Evolutionary conservation across 2,329 filamentous ascomycete genomes (phyloP).

Genomic region (Fusarium musae): DNA sequence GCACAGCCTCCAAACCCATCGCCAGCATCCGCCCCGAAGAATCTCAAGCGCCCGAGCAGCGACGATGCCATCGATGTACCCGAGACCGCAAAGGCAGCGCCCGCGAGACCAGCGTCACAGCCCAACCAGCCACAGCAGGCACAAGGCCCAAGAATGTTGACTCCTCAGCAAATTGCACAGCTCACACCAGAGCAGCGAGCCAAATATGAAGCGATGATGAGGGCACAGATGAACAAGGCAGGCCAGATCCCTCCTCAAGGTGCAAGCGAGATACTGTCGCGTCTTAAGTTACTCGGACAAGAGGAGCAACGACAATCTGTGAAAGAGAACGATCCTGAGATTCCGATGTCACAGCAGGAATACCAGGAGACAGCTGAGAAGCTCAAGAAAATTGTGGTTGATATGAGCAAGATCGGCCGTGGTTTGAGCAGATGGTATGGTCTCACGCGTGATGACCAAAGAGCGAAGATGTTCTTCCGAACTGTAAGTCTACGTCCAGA

Average conservation of each 20-base stretch:
- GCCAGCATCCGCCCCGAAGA: slow-evolving; percentile 55
- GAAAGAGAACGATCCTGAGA: slow-evolving; percentile 57
- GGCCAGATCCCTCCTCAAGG: slow-evolving; percentile 29
- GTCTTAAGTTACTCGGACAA: slow-evolving; percentile 50
- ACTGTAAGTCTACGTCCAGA: slow-evolving; percentile 54
- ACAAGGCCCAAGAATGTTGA: slow-evolving; percentile 40
- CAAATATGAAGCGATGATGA: slow-evolving; percentile 55
- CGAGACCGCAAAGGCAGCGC: slow-evolving; percentile 33
- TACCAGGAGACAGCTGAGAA: slow-evolving; percentile 57
- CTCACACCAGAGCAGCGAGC: slow-evolving; percentile 58
- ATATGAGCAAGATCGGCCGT: slow-evolving; percentile 59
- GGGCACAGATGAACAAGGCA: slow-evolving; percentile 45
- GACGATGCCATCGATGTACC: slow-evolving; percentile 56
- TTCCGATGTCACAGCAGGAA: slow-evolving; percentile 59
- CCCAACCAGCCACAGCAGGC: slow-evolving; percentile 34
- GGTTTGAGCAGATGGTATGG: slow-evolving; percentile 60
- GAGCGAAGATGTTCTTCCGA: slow-evolving; percentile 64
- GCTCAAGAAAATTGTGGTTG: slow-evolving; percentile 53
- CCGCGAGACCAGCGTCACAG: slow-evolving; percentile 42
- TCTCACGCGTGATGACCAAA: slow-evolving; percentile 59
- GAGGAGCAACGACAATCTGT: slow-evolving; percentile 55
- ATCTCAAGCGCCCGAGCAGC: slow-evolving; percentile 61
- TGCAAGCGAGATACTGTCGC: slow-evolving; percentile 41
- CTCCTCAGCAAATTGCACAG: slow-evolving; percentile 51
- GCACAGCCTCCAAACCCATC: slow-evolving; percentile 52